Base-by-base conservation (phyloP, 805 yeast genomes). In the Scheffersomyces coipomensis region DNA sequence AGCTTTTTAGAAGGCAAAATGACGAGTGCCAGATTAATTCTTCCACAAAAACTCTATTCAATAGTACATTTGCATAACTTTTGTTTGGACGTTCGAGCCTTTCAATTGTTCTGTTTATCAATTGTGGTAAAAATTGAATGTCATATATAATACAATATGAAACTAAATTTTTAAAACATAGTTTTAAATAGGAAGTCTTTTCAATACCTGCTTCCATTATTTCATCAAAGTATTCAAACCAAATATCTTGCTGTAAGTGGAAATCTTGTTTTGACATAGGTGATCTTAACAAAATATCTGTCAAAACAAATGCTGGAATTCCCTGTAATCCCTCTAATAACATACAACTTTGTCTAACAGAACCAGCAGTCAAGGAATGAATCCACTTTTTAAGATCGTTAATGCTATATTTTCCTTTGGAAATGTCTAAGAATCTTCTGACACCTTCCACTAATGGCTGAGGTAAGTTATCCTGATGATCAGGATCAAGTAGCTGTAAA, bases 301-400 rank as follows among this genome's bases (percentile, higher is more conserved):
- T 52, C 1, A 60, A 34, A 1, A 74, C 58, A 48, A 65, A 69
- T 1, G 64, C 48, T 0, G 79, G 79, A 12, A 71, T 55, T 2
- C 52, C 44, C 1, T 53, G 38, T 8, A 55, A 42, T 13, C 61
- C 57, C 0, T 60, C 35, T 8, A 74, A 47, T 2, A 62, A 42
- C 2, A 42, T 27, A 40, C 75, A 71, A 3, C 73, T 62, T 2
- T 48, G 52, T 5, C 54, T 44, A 9, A 73, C 55, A 29, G 46
- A 51, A 0, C 60, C 46, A 0, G 76, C 52, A 3, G 47, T 31
- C 0, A 71, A 44, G 4, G 72, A 63, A 5, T 42, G 44, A 2
- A 68, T 53, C 73, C 73, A 69, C 11, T 31, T 44, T 3, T 32
- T 21, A 13, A 58, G 39, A 34, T 58, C 45, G 5, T 21, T 2